Conservation (phyloP, 306 rosid species). For the Cucurbita argyrosperma region DNA sequence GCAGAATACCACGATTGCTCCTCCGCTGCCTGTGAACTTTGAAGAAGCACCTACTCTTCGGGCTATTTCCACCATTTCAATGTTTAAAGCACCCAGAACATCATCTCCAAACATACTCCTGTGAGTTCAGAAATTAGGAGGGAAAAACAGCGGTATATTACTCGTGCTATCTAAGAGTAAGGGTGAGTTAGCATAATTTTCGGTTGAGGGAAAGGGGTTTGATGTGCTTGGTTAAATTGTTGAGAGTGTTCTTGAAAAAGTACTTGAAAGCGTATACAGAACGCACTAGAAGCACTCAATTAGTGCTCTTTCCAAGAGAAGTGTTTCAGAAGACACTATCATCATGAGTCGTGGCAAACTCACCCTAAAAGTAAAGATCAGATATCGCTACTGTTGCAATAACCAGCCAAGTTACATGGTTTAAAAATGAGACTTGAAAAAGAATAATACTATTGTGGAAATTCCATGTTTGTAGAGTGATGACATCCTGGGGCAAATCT, state of each 20-base stretch:
- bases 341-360: neutral
- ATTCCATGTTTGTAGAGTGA: neutral
- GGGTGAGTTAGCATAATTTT: neutral
- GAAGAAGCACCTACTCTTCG: conserved; percentile 83
- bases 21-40: conserved; percentile 94
- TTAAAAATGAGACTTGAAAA: neutral
- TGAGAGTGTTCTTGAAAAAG: neutral
- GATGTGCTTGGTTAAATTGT: neutral
- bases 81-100: conserved; percentile 62
- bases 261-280: neutral
- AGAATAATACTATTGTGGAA: neutral
- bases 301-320: neutral
- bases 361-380: neutral
- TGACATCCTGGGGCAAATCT: neutral
- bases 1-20: conserved; percentile 78
- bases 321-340: neutral
- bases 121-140: neutral
- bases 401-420: neutral
- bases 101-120: conserved; percentile 87
- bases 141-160: neutral
- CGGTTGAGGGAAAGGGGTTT: neutral
- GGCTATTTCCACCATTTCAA: conserved; percentile 84
- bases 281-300: neutral
- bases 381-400: neutral
- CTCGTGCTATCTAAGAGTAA: neutral